These are phyloP conservation scores for grape (Vitis vinifera) DNA, from an alignment of 164 flowering plant species.

Conservation along the genomic window ASM3070453v1 NC_081822.1:11919501-11920000, in stretches of 20 bases:
- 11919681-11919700: constrained; percentile 5
- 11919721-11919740: not conserved
- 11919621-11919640: constrained; percentile 23
- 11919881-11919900: constrained; percentile 7
- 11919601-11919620: constrained; percentile 12
- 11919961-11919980: no score
- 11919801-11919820: constrained; percentile 9
- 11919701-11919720: not conserved
- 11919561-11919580: not conserved
- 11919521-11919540: no score
- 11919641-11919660: constrained; percentile 25
- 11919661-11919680: constrained; percentile 13
- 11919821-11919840: not conserved
- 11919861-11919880: not conserved
- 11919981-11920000: no score
- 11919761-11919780: not conserved
- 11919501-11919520: no score
- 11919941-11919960: no score
- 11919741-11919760: not conserved
- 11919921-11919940: not conserved
- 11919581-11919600: not conserved
- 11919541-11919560: not conserved
- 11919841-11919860: no score
- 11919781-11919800: constrained; percentile 4
- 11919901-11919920: constrained; percentile 9